Base-by-base conservation (phyloP, 2,329 filamentous ascomycete genomes). In the Fusarium tanahbumbuense region DNA sequence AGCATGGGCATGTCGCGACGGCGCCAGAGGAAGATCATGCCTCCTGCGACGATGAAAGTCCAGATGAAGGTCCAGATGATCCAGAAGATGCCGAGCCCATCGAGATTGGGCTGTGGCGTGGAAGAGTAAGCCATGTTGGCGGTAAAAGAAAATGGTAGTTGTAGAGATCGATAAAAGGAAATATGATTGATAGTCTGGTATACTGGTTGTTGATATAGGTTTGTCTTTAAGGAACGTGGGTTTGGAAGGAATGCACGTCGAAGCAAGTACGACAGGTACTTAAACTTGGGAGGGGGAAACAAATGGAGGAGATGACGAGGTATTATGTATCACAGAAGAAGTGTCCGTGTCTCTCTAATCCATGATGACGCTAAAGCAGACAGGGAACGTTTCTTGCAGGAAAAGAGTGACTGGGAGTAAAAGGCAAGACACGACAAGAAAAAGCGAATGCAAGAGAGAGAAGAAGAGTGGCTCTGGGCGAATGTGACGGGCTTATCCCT, bases 71-170 rank as follows among this genome's bases (percentile, higher is more conserved):
- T 76, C 53, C 81, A 80, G 61, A 73, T 70, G 62, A 81, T 74
- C 74, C 76, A 84, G 69, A 83, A 84, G 68, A 84, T 76, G 59
- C 81, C 81, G 34, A 83, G 70, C 50, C 69, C 77, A 60, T 83
- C 78, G 32, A 82, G 61, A n/a, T 77, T 73, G 25, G 76, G 67
- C 63, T 73, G 65, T 20, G 80, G 77, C 48, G 77, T 72, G 27
- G 54, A 48, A 12, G 69, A 54, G 23, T 58, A 70, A 9, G 73
- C 75, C 73, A 75, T 57, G 53, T 52, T 48, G 45, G 27, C 28
- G 16, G 34, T 49, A 12, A 40, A 30, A 27, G 47, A 23, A 42
- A 55, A 23, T 6, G 11, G 16, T 28, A 6, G 27, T n/a, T n/a
- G 34, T 34, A 55, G 20, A 23, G n/a, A 37, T 58, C 28, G 27